These are phyloP conservation scores for Fraxinus nigra DNA, from an alignment of 305 asterid genomes.

Conservation along the genomic window DNA sequence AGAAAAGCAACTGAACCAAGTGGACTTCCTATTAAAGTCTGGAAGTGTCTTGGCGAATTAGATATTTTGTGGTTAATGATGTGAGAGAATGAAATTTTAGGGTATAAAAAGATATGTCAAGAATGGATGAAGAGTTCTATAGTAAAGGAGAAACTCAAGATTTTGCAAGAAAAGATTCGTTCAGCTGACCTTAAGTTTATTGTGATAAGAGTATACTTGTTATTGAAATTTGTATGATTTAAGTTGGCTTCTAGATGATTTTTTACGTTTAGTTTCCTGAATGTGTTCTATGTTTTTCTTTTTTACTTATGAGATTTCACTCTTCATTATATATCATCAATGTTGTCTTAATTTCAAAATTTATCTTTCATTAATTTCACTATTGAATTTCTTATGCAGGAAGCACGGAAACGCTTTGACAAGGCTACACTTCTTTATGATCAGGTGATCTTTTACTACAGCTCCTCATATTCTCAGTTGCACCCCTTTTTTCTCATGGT, in stretches of 20 bases:
- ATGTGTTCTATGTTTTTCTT: background rate
- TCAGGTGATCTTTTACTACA: conserved; percentile 58
- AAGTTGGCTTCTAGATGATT: background rate
- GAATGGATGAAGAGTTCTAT: background rate
- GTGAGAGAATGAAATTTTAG: background rate
- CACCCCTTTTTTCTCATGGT: conserved; percentile 4
- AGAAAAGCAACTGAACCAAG: background rate
- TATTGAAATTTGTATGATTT: background rate
- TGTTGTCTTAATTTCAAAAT: background rate
- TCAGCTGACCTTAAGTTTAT: background rate
- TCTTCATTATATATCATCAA: background rate
- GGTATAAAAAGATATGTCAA: background rate
- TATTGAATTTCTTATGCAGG: conserved; percentile 59
- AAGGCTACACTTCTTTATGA: conserved; percentile 96
- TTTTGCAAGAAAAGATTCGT: background rate
- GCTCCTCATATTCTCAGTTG: background rate
- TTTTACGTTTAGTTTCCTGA: background rate
- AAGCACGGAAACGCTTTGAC: conserved; percentile 94
- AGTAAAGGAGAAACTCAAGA: background rate
- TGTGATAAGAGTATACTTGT: background rate
- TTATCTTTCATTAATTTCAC: conserved; percentile 23
- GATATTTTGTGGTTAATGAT: background rate
- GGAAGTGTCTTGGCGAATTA: background rate
- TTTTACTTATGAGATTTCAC: background rate
- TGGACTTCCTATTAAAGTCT: background rate